Conservation (phyloP, 306 rosid genomes). For the Dryas drummondii region DNA sequence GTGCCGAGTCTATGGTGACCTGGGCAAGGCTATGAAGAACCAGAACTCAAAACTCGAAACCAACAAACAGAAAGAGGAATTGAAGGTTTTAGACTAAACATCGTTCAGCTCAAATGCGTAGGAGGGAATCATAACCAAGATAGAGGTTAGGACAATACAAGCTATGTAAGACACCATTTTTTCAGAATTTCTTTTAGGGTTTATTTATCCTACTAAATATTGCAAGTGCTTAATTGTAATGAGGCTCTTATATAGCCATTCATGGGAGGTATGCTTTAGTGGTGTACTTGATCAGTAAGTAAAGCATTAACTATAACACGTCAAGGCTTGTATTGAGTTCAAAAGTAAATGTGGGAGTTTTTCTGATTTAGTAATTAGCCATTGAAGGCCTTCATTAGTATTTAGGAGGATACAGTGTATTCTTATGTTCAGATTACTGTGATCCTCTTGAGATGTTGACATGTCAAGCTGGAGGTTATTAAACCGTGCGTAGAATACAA, state of each 20-base stretch:
- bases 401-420: neutral
- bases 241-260: neutral
- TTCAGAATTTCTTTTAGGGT: neutral
- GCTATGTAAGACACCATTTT: neutral
- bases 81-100: neutral
- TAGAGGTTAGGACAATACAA: neutral
- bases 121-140: neutral
- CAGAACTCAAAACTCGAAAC: neutral
- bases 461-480: no score
- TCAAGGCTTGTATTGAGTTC: neutral
- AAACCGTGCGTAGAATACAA: no score
- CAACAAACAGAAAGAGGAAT: neutral
- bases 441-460: no score
- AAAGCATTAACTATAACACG: neutral
- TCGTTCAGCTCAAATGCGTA: neutral
- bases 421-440: neutral
- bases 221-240: neutral
- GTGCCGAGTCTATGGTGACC: neutral
- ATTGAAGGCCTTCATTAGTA: neutral
- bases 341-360: neutral
- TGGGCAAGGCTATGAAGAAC: slow-evolving; percentile 4
- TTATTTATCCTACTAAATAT: neutral
- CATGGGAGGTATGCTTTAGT: neutral
- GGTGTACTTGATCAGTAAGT: neutral
- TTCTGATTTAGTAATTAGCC: neutral